phyloP scores from a whole-genome alignment of 2,329 filamentous ascomycete species.

The Cordyceps fumosorosea region DNA sequence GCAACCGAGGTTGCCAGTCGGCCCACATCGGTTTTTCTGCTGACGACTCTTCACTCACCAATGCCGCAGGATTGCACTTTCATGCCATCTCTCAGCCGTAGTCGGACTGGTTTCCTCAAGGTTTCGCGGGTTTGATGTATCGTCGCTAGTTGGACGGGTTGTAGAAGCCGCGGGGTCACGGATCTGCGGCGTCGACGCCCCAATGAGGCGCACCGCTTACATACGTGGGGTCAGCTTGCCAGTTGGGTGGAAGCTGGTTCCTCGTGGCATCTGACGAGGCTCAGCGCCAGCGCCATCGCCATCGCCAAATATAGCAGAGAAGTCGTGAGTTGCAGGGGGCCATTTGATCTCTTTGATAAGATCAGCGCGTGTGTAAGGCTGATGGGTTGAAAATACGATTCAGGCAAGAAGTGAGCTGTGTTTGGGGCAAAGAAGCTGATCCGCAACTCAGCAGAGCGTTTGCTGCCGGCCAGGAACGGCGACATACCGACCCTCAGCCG shows the following conservation, averaged over 20 bases:
- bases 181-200: background rate
- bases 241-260: background rate
- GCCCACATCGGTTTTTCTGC: too few relatives aligned
- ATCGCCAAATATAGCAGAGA: background rate
- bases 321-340: background rate
- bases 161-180: background rate
- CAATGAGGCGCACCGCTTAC: constrained; percentile 2
- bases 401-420: background rate
- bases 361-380: background rate
- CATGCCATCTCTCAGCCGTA: background rate
- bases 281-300: background rate
- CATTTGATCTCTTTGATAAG: background rate
- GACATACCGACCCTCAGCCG: background rate
- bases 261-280: background rate
- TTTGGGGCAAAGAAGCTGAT: background rate
- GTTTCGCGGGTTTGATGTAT: background rate
- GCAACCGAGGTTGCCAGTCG: too few relatives aligned
- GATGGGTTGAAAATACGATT: background rate
- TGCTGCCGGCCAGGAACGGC: background rate
- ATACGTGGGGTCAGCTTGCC: background rate
- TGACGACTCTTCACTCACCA: too few relatives aligned
- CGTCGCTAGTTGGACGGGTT: background rate
- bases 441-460: background rate
- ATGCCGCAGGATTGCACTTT: too few relatives aligned
- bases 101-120: background rate